Evolutionary conservation across 2,329 filamentous ascomycete species (phyloP), one percentile per base, ranked within the genome.

Genomic region (Harringtonia aguacate): DNA sequence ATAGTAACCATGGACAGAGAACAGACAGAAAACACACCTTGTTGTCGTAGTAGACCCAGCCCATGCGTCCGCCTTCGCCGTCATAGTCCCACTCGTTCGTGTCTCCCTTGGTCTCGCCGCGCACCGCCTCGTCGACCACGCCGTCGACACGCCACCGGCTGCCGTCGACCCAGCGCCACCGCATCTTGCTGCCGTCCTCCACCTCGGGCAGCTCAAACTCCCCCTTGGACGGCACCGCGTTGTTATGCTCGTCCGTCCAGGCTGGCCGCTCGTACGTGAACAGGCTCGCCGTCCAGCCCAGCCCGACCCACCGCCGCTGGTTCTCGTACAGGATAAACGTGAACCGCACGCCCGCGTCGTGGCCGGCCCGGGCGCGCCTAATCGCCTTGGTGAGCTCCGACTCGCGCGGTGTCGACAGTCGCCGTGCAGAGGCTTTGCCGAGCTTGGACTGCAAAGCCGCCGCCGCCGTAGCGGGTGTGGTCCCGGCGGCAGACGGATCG

Each of bases 41-140:
- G 60, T 90, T 97, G 57, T 98, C 92, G 58, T 95, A 98, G 62
- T 92, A 98, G 31, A 95, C 86, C 92, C 92, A 98, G 1, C 89
- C 92, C 53, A 81, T 76, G 56, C 66, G 79, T 4, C 76, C 82
- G 21, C 80, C 73, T 1, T 75, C 68, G 3, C 69, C 68, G 44
- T 79, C 76, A 50, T 75, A 75, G 47, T 70, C 75, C 59, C 59
- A 67, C 52, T 48, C 52, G 12, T 53, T 48, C 8, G 46, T 36
- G 1, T 49, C 48, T n/a, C n/a, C n/a, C 4, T 43, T 47, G 34
- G 46, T 49, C 9, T 50, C 52, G 12, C 45, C 41, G 27, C 49
- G 51, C 18, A 60, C 61, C 7, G 65, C 66, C 41, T 63, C 73
- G 62, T 79, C 77, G 0, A 71, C 61, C 1, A 78, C 78, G 1